Percentiles rank a stretch among this genome's conserved stretches.
phyloP scores from a whole-genome alignment of 768 basidiomycete species.

The Kwoniella pini region DNA sequence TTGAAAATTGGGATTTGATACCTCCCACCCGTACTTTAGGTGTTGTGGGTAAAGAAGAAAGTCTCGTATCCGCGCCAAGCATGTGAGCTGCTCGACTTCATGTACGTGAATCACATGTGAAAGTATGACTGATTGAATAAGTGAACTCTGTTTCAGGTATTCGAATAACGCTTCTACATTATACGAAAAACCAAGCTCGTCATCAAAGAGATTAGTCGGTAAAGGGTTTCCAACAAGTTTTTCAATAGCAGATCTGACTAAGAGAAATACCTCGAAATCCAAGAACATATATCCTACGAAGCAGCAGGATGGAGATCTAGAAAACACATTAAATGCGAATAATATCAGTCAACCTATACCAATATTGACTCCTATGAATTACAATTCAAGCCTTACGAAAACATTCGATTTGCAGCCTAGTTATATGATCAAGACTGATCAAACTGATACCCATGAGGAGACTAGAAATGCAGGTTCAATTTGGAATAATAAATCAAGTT shows the following conservation, averaged over 20 bases:
- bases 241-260: constrained; percentile 12
- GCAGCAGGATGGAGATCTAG: too few species aligned
- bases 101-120: background rate
- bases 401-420: background rate
- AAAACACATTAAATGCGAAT: too few species aligned
- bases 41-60: constrained; percentile 15
- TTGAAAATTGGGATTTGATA: constrained; percentile 6
- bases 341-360: constrained; percentile 23
- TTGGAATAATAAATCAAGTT: too few species aligned
- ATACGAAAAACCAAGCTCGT: constrained; percentile 1
- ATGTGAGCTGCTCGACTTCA: constrained; percentile 8
- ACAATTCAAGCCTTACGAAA: background rate
- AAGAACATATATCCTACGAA: too few species aligned
- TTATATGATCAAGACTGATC: background rate
- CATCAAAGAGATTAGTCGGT: constrained; percentile 2
- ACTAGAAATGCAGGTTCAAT: too few species aligned
- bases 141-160: background rate
- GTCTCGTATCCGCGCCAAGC: constrained; percentile 16
- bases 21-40: constrained; percentile 1
- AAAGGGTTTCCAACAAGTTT: constrained; percentile 13
- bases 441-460: background rate
- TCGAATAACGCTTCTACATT: constrained; percentile 22
- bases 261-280: too few species aligned
- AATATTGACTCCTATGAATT: background rate
- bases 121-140: background rate